Conservation (phyloP, 495 filamentous ascomycete species). For the Talaromyces thailandensis region DNA sequence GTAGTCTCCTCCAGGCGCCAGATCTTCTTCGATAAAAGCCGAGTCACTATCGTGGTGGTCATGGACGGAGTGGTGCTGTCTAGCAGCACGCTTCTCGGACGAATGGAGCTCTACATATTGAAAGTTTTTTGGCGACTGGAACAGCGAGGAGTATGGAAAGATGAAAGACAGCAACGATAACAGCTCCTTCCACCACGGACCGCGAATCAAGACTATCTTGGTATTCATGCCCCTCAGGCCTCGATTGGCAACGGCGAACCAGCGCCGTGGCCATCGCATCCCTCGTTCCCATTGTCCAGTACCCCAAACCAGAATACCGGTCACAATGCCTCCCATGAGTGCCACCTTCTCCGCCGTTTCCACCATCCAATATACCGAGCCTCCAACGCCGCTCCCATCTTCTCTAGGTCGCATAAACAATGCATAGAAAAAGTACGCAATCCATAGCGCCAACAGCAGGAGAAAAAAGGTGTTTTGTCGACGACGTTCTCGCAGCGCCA, state of each 20-base stretch:
- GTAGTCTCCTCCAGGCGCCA: slow-evolving; percentile 81
- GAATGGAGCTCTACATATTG: slow-evolving; percentile 52
- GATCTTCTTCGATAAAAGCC: slow-evolving; percentile 59
- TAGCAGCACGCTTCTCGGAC: slow-evolving; percentile 27
- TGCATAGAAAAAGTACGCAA: slow-evolving; percentile 71
- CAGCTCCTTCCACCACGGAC: slow-evolving; percentile 73
- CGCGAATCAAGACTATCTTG: slow-evolving; percentile 83
- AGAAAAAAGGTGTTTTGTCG: slow-evolving; percentile 96
- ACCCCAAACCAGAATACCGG: slow-evolving; percentile 75
- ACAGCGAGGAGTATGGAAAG: slow-evolving; percentile 63
- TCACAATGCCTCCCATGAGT: slow-evolving; percentile 78
- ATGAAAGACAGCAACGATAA: slow-evolving; percentile 62
- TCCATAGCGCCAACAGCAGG: slow-evolving; percentile 68
- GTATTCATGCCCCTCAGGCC: slow-evolving; percentile 87
- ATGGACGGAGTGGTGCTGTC: slow-evolving; percentile 31
- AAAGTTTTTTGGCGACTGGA: slow-evolving; percentile 53
- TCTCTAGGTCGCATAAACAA: slow-evolving; percentile 85
- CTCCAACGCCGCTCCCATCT: slow-evolving; percentile 82
- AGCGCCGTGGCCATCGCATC: slow-evolving; percentile 86
- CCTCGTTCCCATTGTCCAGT: slow-evolving; percentile 94
- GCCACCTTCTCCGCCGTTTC: slow-evolving; percentile 82
- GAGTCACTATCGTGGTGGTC: slow-evolving; percentile 46
- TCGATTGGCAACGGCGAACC: slow-evolving; percentile 79
- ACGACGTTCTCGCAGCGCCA: slow-evolving; percentile 77
- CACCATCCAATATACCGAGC: slow-evolving; percentile 91